Percentiles rank a stretch among this genome's conserved stretches.
These are phyloP conservation scores for Gymnopilus dilepis DNA, from an alignment of 768 basidiomycete genomes.

Conservation along the genomic window DNA sequence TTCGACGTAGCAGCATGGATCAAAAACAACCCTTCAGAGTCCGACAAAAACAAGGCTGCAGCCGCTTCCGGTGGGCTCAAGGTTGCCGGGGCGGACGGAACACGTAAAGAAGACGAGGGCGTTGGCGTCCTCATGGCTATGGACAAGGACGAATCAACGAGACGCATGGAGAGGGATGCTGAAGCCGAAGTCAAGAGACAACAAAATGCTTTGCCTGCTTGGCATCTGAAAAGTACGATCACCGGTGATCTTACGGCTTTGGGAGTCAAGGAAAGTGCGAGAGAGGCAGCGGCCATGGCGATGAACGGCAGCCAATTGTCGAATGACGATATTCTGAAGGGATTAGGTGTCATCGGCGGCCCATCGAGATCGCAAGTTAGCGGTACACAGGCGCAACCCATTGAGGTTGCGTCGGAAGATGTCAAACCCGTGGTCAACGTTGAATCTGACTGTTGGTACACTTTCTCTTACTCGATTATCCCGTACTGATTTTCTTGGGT, in stretches of 20 bases:
- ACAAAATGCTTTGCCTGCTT: slow-evolving; percentile 91
- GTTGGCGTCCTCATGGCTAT: slow-evolving; percentile 87
- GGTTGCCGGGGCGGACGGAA: slow-evolving; percentile 72
- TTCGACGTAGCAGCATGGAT: slow-evolving; percentile 88
- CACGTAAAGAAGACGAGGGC: slow-evolving; percentile 70
- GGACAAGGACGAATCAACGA: slow-evolving; percentile 85
- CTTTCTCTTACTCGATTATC: slow-evolving; percentile 2
- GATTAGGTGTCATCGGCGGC: slow-evolving; percentile 62
- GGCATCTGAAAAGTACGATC: slow-evolving; percentile 97
- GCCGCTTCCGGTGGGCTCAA: slow-evolving; percentile 64
- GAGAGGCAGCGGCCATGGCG: slow-evolving; percentile 40
- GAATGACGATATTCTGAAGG: slow-evolving; percentile 76
- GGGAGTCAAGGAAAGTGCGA: slow-evolving; percentile 75
- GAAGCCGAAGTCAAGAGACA: slow-evolving; percentile 85
- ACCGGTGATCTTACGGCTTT: slow-evolving; percentile 90
- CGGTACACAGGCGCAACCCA: slow-evolving; percentile 22
- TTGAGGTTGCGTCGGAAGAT: slow-evolving; percentile 31
- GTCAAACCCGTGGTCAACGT: slow-evolving; percentile 53
- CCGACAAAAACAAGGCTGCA: slow-evolving; percentile 61
- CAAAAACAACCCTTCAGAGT: slow-evolving; percentile 69
- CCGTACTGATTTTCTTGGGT: not conserved
- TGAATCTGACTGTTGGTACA: slow-evolving; percentile 70
- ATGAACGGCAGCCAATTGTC: slow-evolving; percentile 42
- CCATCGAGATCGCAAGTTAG: slow-evolving; percentile 29
- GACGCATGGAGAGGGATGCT: slow-evolving; percentile 73